Evolutionary conservation across 2,329 filamentous ascomycete species (phyloP), one percentile per base, ranked within the genome.

Genomic region (Sporothrix globosa): DNA sequence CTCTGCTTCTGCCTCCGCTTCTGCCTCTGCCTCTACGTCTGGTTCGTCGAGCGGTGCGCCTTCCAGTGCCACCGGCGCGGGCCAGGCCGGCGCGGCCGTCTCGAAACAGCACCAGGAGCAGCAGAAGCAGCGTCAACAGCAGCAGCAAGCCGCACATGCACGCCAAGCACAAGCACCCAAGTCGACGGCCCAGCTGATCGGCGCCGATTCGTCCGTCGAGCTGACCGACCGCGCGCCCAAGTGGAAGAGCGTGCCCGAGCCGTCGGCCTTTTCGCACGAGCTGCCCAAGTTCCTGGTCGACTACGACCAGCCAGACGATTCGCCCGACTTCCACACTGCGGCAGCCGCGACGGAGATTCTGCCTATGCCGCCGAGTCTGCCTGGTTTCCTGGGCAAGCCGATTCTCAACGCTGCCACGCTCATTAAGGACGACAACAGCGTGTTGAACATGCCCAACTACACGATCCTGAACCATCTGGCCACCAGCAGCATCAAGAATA

Each of bases 361-460:
- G n/a, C 89, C 93, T 0, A 89, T 89, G 30, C 95, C 96, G 5
- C 96, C 96, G 0, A 90, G 87, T 74, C 85, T 99, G 58, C 96
- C 96, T 0, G 89, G 96, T 65, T 98, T 98, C 82, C 83, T 99
- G 66, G 92, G 91, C 75, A 97, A 97, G 82, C 96, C 94, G 44
- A 97, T 99, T 72, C 82, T 99, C 74, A 99, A 99, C 79, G 92
- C 92, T 65, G 90, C 90, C 2, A 93, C 92, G 34, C 90, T 95
- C 7, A 93, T 97, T 85, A 98, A 98, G 83, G 96, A 99, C 79
- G 96, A 99, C 81, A 97, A 95, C 80, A 97, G 94, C 81, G 96
- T 99, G 72, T 83, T 99, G 73, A 96, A 93, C 75, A 95, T 97
- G 87, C 96, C 96, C 17, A 99, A 98, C 77, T 95, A 99, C 77